phyloP scores from a whole-genome alignment of 352 stramenopile species.

The Phytophthora tentaculata region DNA sequence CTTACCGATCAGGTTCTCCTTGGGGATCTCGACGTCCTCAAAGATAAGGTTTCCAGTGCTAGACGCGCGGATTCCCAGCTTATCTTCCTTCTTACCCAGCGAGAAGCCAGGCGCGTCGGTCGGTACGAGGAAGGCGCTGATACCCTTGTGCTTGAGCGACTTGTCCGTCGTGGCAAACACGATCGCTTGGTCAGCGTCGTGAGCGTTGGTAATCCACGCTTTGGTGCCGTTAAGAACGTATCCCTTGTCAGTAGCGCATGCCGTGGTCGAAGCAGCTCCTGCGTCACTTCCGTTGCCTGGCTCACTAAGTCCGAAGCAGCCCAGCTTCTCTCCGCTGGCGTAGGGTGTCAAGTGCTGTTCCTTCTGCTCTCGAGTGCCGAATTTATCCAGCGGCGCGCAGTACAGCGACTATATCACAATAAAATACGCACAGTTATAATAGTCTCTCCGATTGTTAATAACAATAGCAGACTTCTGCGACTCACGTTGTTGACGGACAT shows the following conservation, averaged over 20 bases:
- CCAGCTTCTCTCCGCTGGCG: conserved; percentile 91
- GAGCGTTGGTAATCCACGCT: conserved; percentile 97
- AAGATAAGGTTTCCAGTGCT: conserved; percentile 98
- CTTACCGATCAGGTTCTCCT: conserved; percentile 86
- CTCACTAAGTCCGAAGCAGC: conserved; percentile 95
- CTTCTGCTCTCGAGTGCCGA: conserved; percentile 93
- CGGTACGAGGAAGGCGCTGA: conserved; percentile 96
- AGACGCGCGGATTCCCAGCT: conserved; percentile 96
- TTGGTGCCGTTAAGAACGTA: conserved; percentile 98
- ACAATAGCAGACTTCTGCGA: conserved; percentile 6
- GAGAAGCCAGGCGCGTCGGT: conserved; percentile 93
- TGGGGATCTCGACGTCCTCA: conserved; percentile 93
- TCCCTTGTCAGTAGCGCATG: conserved; percentile 79
- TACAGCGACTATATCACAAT: conserved; percentile 91
- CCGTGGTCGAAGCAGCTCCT: conserved; percentile 94
- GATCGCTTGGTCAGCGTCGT: conserved; percentile 93
- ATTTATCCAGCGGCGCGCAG: conserved; percentile 94
- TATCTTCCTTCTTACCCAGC: conserved; percentile 98
- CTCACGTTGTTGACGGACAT: conserved; percentile 95
- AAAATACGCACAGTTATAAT: conserved; percentile 5
- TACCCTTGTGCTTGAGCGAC: conserved; percentile 94
- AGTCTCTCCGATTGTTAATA: conserved; percentile 2
- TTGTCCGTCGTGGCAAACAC: conserved; percentile 99
- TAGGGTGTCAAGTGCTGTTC: conserved; percentile 90
- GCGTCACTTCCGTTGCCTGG: conserved; percentile 96